Evolutionary conservation across 768 basidiomycete species (phyloP), one percentile per base, ranked within the genome.

Genomic region (Symmetrospora coprosmae): DNA sequence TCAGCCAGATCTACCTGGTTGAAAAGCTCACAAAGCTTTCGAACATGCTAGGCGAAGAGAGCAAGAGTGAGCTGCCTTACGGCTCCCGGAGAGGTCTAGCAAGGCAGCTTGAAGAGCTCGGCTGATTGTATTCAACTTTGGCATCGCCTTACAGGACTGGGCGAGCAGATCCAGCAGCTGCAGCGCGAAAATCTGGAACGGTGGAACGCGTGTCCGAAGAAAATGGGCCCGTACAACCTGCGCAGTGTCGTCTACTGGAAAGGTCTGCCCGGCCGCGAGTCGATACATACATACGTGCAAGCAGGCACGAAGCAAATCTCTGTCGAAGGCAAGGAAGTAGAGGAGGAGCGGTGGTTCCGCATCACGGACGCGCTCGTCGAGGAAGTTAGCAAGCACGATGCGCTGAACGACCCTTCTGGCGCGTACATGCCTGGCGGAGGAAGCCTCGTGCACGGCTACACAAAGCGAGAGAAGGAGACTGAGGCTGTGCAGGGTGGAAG

Each of bases 391-490:
- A 4, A 19, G 21, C 52, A 63, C 1, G 11, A 58, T 5, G 65
- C 53, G 9, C 19, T 66, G 9, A 40, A 45, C 9, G 67, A 68
- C 40, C 38, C 34, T 8, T 41, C 55, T 0, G 67, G 67, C 0
- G 28, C 63, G 4, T 30, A 49, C 27, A 45, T 66, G 59, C 37
- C 55, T 28, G 67, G 64, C 2, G 67, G 63, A 5, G 31, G 50
- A 6, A 39, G 43, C 1, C 43, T 66, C 35, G 47, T 50, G 16
- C 55, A 58, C 7, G 50, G 62, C 30, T 68, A 66, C 43, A 49
- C 60, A 17, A 52, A 43, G 13, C n/a, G 17, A 4, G 23, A 39
- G 2, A 61, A 48, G 5, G 61, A 30, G 1, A n/a, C n/a, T n/a
- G n/a, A n/a, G n/a, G n/a, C n/a, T n/a, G n/a, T n/a, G n/a, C n/a